These are phyloP conservation scores for Alternaria sp. DNA, from an alignment of 2,329 filamentous ascomycete species.

Conservation along the genomic window DNA sequence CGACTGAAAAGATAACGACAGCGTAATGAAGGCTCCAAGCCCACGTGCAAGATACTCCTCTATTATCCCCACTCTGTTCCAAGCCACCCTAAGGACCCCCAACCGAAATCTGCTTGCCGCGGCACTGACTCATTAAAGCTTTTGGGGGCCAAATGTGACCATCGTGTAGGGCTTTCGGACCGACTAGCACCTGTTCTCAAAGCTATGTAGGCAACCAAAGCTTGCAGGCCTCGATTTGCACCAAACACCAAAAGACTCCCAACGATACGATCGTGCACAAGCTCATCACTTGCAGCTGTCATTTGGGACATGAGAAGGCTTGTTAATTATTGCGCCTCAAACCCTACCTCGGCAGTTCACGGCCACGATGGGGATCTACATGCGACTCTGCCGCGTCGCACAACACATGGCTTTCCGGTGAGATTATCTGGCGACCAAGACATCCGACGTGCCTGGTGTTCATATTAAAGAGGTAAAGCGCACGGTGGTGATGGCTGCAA, in stretches of 20 bases:
- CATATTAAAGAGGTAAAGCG: conserved; percentile 1
- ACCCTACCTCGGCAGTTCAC: background rate
- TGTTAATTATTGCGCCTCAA: background rate
- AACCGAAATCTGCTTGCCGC: background rate
- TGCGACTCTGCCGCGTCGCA: background rate
- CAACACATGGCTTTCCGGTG: conserved; percentile 4
- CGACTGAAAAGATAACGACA: conserved; percentile 15
- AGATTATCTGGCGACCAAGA: background rate
- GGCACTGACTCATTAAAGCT: background rate
- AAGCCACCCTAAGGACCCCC: background rate
- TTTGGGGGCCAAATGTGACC: background rate
- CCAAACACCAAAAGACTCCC: background rate
- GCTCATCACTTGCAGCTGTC: background rate
- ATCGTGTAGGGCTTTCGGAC: background rate
- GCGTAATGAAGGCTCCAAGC: conserved; percentile 16
- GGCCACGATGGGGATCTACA: background rate
- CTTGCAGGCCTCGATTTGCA: background rate
- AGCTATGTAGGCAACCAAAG: background rate
- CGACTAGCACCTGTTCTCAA: background rate
- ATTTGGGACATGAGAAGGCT: background rate
- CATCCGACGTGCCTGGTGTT: conserved; percentile 3
- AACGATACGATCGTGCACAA: background rate
- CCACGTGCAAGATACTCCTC: conserved; percentile 9
- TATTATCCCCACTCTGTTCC: background rate
- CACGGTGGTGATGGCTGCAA: background rate